Evolutionary conservation across 2,329 filamentous ascomycete genomes (phyloP).

Genomic region (Monilinia polystroma): DNA sequence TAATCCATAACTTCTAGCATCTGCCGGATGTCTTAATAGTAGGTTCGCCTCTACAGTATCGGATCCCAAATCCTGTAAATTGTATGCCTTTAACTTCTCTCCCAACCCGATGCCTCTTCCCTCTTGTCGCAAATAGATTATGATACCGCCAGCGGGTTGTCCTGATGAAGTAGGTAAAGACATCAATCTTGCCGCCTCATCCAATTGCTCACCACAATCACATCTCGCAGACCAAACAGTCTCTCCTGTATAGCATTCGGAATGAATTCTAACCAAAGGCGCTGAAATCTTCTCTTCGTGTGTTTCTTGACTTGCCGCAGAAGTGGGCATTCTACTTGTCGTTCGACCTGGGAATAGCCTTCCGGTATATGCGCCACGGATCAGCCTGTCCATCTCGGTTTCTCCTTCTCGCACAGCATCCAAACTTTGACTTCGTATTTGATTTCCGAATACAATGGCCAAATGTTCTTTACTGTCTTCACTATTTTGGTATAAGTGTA

Average conservation of each 20-base stretch:
- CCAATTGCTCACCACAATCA: constrained; percentile 95
- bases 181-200: constrained; percentile 95
- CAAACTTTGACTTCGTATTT: constrained; percentile 72
- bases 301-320: constrained; percentile 15
- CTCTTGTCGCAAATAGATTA: constrained; percentile 94
- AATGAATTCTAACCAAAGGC: constrained; percentile 91
- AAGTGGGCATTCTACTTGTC: constrained; percentile 42
- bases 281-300: constrained; percentile 25
- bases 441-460: constrained; percentile 90
- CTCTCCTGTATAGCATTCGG: constrained; percentile 97
- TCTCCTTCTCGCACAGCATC: constrained; percentile 72
- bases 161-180: constrained; percentile 57
- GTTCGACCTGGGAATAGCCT: constrained; percentile 82
- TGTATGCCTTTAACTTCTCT: constrained; percentile 97
- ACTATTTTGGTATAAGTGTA: constrained; percentile 91
- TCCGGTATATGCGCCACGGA: constrained; percentile 88
- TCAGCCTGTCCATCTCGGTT: constrained; percentile 88
- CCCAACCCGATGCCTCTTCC: constrained; percentile 91
- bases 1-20: constrained; percentile 92
- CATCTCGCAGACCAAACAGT: constrained; percentile 97
- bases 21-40: constrained; percentile 84
- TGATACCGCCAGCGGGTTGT: constrained; percentile 68
- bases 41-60: constrained; percentile 97
- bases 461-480: constrained; percentile 94
- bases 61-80: constrained; percentile 92